These are phyloP conservation scores for Xenosphaeropsis pyriputrescens DNA, from an alignment of 2,329 filamentous ascomycete genomes.

Conservation along the genomic window DNA sequence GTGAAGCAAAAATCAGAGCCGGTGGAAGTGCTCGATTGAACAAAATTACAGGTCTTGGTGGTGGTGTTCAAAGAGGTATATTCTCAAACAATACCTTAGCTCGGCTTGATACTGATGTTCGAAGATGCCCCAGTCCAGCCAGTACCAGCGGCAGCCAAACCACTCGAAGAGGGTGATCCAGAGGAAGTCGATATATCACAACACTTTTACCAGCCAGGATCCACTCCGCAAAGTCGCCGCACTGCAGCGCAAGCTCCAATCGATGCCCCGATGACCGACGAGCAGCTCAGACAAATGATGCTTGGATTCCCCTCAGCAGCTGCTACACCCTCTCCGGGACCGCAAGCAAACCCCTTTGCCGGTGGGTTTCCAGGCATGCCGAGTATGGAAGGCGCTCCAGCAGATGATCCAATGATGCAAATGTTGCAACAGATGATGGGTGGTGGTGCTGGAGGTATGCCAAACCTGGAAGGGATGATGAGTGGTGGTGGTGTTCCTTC, in stretches of 20 bases:
- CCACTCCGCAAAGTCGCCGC: constrained; percentile 10
- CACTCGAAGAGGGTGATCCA: constrained; percentile 39
- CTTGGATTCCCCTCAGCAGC: constrained; percentile 29
- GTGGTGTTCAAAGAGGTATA: constrained; percentile 32
- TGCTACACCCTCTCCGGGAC: constrained; percentile 12
- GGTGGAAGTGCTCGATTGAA: constrained; percentile 57
- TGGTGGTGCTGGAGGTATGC: constrained; percentile 14
- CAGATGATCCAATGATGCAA: constrained; percentile 54
- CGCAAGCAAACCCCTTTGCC: constrained; percentile 18
- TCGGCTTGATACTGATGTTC: constrained; percentile 1
- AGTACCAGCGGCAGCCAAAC: constrained; percentile 15
- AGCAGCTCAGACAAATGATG: constrained; percentile 51
- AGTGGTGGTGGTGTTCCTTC: constrained; percentile 15
- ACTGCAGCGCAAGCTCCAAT: too few relatives aligned
- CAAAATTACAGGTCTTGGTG: constrained; percentile 60
- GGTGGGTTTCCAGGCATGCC: constrained; percentile 13
- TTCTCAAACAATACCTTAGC: not conserved
- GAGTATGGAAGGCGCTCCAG: constrained; percentile 15
- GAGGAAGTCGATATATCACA: constrained; percentile 59
- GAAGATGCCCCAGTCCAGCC: constrained; percentile 20
- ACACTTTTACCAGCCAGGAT: constrained; percentile 43
- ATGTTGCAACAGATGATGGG: constrained; percentile 65
- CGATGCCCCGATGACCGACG: constrained; percentile 28
- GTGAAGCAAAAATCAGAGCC: constrained; percentile 64
- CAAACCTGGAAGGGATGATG: constrained; percentile 1